phyloP scores from a whole-genome alignment of 2,329 filamentous ascomycete species.

The Neofusicoccum parvum region DNA sequence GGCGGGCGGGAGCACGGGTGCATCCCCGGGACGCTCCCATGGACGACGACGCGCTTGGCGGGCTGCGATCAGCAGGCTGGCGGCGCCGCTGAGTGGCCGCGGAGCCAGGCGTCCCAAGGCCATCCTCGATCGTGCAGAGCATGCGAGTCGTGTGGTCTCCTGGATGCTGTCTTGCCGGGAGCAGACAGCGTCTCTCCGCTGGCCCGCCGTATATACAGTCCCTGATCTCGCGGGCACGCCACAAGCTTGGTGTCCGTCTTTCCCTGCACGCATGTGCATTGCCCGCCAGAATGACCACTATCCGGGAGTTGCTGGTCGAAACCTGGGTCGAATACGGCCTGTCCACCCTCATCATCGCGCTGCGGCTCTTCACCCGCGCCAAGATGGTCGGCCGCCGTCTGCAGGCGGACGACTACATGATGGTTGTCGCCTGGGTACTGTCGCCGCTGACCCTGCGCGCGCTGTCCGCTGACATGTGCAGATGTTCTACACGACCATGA shows the following conservation, averaged over 20 bases:
- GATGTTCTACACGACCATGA: constrained; percentile 27
- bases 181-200: not conserved
- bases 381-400: constrained; percentile 39
- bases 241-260: not conserved
- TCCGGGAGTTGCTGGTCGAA: constrained; percentile 27
- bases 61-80: not conserved
- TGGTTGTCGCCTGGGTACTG: constrained; percentile 34
- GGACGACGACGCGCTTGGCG: not conserved
- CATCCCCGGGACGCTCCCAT: not conserved
- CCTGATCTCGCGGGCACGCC: not conserved
- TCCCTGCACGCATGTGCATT: not conserved
- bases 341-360: constrained; percentile 35
- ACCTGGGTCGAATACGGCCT: constrained; percentile 42
- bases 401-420: constrained; percentile 40
- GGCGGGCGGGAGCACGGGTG: not conserved
- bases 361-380: constrained; percentile 37
- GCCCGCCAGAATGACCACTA: not conserved
- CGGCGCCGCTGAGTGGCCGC: not conserved
- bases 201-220: not conserved
- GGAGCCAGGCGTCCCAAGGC: not conserved
- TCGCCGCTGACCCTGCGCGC: not conserved
- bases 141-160: not conserved
- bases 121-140: not conserved
- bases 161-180: not conserved
- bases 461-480: not conserved